Percentiles rank a stretch among this genome's conserved stretches.
These are phyloP conservation scores for Hericium rajendrae DNA, from an alignment of 768 basidiomycete species.

Conservation along the genomic window DNA sequence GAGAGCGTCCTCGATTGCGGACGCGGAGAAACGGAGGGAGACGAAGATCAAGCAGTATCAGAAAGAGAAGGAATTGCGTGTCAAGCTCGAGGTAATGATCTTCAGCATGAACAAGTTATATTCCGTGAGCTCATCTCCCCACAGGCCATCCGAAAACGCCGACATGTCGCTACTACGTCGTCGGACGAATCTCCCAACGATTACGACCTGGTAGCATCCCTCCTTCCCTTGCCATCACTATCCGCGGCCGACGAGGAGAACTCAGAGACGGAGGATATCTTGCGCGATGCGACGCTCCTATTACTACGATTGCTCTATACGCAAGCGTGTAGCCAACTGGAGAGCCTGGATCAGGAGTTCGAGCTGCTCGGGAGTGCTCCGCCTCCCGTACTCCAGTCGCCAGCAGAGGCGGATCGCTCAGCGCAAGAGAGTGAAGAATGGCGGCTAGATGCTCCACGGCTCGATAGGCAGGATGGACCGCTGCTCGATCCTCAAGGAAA, in stretches of 20 bases:
- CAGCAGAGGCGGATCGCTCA: constrained; percentile 22
- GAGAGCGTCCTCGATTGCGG: constrained; percentile 37
- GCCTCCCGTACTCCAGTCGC: constrained; percentile 23
- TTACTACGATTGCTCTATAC: constrained; percentile 65
- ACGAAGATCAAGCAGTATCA: constrained; percentile 87
- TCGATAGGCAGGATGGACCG: constrained; percentile 31
- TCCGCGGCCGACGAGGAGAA: constrained; percentile 40
- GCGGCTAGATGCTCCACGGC: constrained; percentile 54
- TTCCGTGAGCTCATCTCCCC: not conserved
- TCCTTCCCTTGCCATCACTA: constrained; percentile 35
- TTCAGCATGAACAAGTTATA: no score
- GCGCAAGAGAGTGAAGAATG: constrained; percentile 44
- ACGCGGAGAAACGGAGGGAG: constrained; percentile 69
- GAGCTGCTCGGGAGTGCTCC: constrained; percentile 55
- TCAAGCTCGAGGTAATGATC: constrained; percentile 52
- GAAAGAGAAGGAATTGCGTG: constrained; percentile 72
- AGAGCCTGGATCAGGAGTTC: constrained; percentile 62
- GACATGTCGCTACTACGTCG: constrained; percentile 29
- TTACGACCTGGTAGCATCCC: constrained; percentile 53
- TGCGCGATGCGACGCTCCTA: constrained; percentile 60
- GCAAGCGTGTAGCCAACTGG: constrained; percentile 56
- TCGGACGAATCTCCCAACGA: constrained; percentile 30
- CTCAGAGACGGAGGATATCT: constrained; percentile 50
- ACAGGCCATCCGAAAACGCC: constrained; percentile 49
- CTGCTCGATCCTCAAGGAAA: constrained; percentile 70